phyloP scores from a whole-genome alignment of 2,329 filamentous ascomycete genomes.

The Celoporthe dispersa region DNA sequence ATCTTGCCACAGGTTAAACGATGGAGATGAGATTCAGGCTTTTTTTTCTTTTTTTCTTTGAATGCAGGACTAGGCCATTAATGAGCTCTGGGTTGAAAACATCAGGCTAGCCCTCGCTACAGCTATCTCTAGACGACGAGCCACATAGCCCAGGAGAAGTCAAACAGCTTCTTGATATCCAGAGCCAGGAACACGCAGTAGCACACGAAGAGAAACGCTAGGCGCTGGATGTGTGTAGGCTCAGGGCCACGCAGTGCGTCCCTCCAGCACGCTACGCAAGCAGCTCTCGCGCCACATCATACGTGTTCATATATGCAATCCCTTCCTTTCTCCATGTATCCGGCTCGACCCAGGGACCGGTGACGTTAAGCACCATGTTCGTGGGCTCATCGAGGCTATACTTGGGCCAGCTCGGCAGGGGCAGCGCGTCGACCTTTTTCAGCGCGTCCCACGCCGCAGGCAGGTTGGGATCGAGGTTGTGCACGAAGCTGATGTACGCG shows the following conservation, averaged over 20 bases:
- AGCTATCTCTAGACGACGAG: background rate
- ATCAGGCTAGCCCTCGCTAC: background rate
- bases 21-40: too few species aligned
- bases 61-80: background rate
- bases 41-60: too few species aligned
- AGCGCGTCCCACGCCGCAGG: slow-evolving; percentile 27
- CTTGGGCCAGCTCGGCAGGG: slow-evolving; percentile 46
- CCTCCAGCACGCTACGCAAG: slow-evolving; percentile 31
- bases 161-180: background rate
- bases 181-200: too few species aligned
- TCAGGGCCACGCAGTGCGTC: background rate
- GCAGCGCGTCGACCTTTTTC: slow-evolving; percentile 32
- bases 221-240: background rate
- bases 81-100: background rate
- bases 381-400: slow-evolving; percentile 43
- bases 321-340: slow-evolving; percentile 53
- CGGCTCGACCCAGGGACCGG: slow-evolving; percentile 47
- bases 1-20: too few species aligned
- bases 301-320: slow-evolving; percentile 49
- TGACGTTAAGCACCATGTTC: slow-evolving; percentile 53
- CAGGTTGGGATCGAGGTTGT: slow-evolving; percentile 47
- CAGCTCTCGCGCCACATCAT: slow-evolving; percentile 44
- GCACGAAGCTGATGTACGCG: slow-evolving; percentile 50
- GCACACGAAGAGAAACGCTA: background rate
- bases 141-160: slow-evolving; percentile 11